These are phyloP conservation scores for Mrakiaceae sp. DNA, from an alignment of 1,284 basidiomycete genomes.

Conservation along the genomic window DNA sequence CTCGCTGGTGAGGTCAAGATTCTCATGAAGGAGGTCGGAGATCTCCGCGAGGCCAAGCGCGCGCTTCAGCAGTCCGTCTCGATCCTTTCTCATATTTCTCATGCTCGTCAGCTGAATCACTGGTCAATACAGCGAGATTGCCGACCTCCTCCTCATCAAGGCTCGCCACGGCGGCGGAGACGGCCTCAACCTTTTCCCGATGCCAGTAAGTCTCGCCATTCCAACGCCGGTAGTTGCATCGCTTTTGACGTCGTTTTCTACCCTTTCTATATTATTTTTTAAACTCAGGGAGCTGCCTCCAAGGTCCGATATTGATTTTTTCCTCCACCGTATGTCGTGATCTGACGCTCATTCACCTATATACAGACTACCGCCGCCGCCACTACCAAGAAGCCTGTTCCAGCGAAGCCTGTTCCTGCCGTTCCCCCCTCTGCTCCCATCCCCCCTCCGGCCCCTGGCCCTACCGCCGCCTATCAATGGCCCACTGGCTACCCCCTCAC, in stretches of 20 bases:
- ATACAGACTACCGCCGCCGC: background rate
- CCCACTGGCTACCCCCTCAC: no score
- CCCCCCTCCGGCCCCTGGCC: no score
- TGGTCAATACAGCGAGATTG: background rate
- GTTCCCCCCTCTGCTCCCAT: no score
- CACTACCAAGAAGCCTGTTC: background rate
- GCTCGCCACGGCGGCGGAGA: conserved; percentile 11
- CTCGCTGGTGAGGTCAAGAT: conserved; percentile 14
- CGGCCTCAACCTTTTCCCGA: conserved; percentile 9
- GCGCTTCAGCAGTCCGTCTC: conserved; percentile 2
- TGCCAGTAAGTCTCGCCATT: conserved; percentile 4
- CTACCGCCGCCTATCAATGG: no score
- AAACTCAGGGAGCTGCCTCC: no score
- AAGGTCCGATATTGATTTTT: no score
- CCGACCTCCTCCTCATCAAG: conserved; percentile 12
- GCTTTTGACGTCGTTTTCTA: background rate
- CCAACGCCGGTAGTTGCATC: background rate
- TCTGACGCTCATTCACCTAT: background rate
- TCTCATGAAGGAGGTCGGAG: conserved; percentile 14
- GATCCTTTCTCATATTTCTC: background rate
- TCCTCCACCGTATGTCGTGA: background rate
- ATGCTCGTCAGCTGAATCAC: background rate
- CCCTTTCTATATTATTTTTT: background rate
- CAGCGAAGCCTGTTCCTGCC: background rate
- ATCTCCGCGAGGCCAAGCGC: conserved; percentile 12